Base-by-base conservation (phyloP, 73 alveolate species). In the Urostyla sp. region DNA sequence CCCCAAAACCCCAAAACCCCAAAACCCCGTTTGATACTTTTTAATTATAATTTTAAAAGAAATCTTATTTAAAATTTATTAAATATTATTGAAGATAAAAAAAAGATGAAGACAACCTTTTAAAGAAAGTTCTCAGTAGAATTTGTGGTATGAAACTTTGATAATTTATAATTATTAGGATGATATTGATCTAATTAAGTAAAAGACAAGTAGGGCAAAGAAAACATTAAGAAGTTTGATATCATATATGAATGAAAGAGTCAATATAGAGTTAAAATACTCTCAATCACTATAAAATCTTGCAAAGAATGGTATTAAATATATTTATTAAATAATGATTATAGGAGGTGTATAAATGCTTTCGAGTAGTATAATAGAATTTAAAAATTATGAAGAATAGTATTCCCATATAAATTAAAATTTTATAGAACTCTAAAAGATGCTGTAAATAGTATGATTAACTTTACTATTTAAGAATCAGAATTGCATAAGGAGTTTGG, bases 321-420 rank as follows among this genome's bases (percentile, higher is more conserved):
- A 5, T 18, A 3, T 27, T 10, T 27, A 10, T 11, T 40, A 15
- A 2, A 34, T 40, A 6, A 26, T 63, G n/a, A 40, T 20, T 6
- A 20, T 43, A 63, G 82, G 85, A 20, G 91, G 91, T 37, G 81
- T 73, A n/a, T 67, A 84, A 0, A n/a, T 69, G 34, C 16, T 36
- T 21, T 67, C 77, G 15, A 53, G 44, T 27, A 69, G 83, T 16
- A 55, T 81, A 0, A 66, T 75, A 0, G 85, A 81, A 8, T 81
- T 69, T 46, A 81, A 81, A 31, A 67, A 81, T 32, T 81, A 52
- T 50, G 91, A 81, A 54, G 91, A 81, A 54, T 31, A 67, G 85
- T 61, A 21, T 69, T 23, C 24, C 8, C 7, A 35, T n/a, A 31
- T 6, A 18, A 0, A 24, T 16, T n/a, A n/a, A n/a, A n/a, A n/a